Evolutionary conservation across 2,329 filamentous ascomycete genomes (phyloP).

Genomic region (Aspergillus phoenicis): DNA sequence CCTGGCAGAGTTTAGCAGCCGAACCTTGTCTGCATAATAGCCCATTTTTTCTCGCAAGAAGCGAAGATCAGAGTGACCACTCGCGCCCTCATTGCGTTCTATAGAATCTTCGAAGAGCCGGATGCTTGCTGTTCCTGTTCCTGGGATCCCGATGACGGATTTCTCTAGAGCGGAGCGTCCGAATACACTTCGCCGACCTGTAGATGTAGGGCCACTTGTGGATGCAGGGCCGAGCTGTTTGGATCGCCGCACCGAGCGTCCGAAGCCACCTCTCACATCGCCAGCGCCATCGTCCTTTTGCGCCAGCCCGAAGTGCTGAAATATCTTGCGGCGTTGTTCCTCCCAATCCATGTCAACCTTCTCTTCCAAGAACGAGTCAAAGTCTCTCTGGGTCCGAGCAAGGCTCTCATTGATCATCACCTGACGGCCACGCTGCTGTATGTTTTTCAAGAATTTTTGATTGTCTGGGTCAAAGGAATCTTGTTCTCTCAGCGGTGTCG

Average conservation of each 20-base stretch:
- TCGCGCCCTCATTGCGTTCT: slow-evolving; percentile 54
- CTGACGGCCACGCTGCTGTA: slow-evolving; percentile 87
- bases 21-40: slow-evolving; percentile 77
- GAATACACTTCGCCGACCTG: slow-evolving; percentile 59
- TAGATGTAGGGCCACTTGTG: slow-evolving; percentile 45
- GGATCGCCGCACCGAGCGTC: slow-evolving; percentile 44
- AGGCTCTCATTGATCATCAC: slow-evolving; percentile 92
- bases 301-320: slow-evolving; percentile 89
- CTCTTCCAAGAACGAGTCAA: slow-evolving; percentile 91
- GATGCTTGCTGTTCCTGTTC: slow-evolving; percentile 60
- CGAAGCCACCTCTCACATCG: slow-evolving; percentile 55
- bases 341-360: slow-evolving; percentile 97
- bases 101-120: slow-evolving; percentile 71
- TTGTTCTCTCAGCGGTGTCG: slow-evolving; percentile 34
- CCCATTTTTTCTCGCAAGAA: slow-evolving; percentile 81
- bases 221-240: slow-evolving; percentile 47
- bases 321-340: slow-evolving; percentile 86
- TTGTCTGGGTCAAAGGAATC: slow-evolving; percentile 57
- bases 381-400: slow-evolving; percentile 84
- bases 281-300: slow-evolving; percentile 48
- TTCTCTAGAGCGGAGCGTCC: slow-evolving; percentile 72
- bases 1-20: slow-evolving; percentile 73
- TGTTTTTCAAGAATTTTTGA: slow-evolving; percentile 75
- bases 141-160: slow-evolving; percentile 84
- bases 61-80: slow-evolving; percentile 66